These are phyloP conservation scores for Dictyophora rubrovolvata DNA, from an alignment of 768 basidiomycete genomes.

Conservation along the genomic window DNA sequence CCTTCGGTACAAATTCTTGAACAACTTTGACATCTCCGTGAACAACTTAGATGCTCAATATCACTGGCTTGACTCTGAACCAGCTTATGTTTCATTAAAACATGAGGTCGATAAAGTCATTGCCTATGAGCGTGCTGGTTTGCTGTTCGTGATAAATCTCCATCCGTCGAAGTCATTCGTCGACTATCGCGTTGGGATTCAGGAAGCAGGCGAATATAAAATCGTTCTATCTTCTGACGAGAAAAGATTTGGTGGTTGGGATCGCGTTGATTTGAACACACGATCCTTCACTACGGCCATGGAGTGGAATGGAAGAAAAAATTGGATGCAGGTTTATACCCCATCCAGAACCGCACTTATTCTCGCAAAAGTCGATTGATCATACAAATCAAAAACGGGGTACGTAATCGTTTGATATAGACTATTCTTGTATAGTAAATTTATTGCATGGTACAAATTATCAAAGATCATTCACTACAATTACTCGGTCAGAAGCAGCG, in stretches of 20 bases:
- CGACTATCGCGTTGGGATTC: slow-evolving; percentile 89
- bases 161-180: slow-evolving; percentile 83
- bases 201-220: slow-evolving; percentile 74
- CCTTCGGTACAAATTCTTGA: slow-evolving; percentile 88
- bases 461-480: background rate
- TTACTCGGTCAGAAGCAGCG: too few species aligned
- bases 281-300: slow-evolving; percentile 72
- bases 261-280: slow-evolving; percentile 54
- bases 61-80: slow-evolving; percentile 75
- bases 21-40: slow-evolving; percentile 91
- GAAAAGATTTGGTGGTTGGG: slow-evolving; percentile 81
- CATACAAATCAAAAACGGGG: background rate
- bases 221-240: slow-evolving; percentile 81
- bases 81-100: slow-evolving; percentile 90
- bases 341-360: slow-evolving; percentile 59
- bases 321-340: slow-evolving; percentile 77
- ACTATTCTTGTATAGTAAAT: background rate
- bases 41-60: slow-evolving; percentile 73
- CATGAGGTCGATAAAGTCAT: slow-evolving; percentile 88
- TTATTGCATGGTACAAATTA: background rate
- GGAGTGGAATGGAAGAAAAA: slow-evolving; percentile 90
- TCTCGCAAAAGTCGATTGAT: slow-evolving; percentile 33
- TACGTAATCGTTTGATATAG: background rate
- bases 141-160: slow-evolving; percentile 97
- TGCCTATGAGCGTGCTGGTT: slow-evolving; percentile 86